Evolutionary conservation across 148 eudicot species (phyloP), one percentile per base, ranked within the genome.

Genomic region (Nepenthes mirabilis): DNA sequence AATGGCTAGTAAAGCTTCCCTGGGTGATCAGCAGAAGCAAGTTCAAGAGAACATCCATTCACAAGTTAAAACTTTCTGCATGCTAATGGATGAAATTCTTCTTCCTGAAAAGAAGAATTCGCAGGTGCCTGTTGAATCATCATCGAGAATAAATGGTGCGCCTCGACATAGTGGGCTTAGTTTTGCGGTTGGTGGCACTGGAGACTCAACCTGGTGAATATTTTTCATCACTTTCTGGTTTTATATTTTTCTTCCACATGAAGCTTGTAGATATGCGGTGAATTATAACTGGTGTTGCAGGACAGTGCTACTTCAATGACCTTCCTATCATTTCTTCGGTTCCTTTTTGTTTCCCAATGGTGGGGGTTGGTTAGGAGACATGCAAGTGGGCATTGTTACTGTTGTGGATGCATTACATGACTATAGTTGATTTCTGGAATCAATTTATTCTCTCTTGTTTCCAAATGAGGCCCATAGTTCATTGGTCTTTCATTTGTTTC

Each of bases 21-120:
- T 88, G 49, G 77, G 72, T 63, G 94, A 91, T 66, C 98, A 91
- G 72, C 80, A 88, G 60, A 79, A 70, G 55, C 90, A 77, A 67
- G 98, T 91, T 65, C 96, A 91, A 71, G 96, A 91, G 61, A 91
- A 91, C 58, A 76, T 82, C 12, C 89, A 88, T 70, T 72, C 78
- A 61, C 96, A 91, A 66, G 68, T 85, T 9, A 80, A 66, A 70
- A 75, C 65, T 47, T 75, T 91, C 70, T 76, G 88, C 74, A 59
- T 55, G 34, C 59, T 64, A 55, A 85, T 91, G 96, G 88, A 91
- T 79, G 86, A 77, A 47, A 78, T 82, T 72, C 86, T 91, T 64
- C 77, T 71, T 70, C 90, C 94, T 65, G 79, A 73, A 60, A 62
- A 57, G 37, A 77, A 71, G 40, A 73, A 33, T 36, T 14, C 11